Evolutionary conservation across 2,329 filamentous ascomycete species (phyloP).

Genomic region (Geosmithia flava): DNA sequence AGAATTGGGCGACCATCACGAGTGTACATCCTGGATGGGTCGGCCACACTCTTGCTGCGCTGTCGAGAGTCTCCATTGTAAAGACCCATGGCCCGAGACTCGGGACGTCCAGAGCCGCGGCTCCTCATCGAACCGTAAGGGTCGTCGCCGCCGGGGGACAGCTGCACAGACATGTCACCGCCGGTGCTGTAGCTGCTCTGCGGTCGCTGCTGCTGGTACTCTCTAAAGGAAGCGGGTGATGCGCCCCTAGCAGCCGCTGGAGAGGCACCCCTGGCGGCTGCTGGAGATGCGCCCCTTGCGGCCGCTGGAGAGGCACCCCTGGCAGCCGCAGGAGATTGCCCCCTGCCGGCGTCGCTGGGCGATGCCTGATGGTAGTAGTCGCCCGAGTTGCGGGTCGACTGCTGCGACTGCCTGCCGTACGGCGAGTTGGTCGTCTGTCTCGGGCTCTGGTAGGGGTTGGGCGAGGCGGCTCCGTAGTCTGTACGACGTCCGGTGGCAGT

Average conservation of each 20-base stretch:
- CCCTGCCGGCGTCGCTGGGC: background rate
- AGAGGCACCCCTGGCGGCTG: background rate
- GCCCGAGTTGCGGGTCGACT: constrained; percentile 1
- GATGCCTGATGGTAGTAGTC: constrained; percentile 3
- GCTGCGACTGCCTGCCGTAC: constrained; percentile 8
- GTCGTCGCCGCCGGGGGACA: constrained; percentile 44
- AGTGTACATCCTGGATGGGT: constrained; percentile 69
- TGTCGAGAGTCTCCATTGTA: constrained; percentile 41
- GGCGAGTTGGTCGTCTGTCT: constrained; percentile 17
- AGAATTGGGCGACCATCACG: constrained; percentile 77
- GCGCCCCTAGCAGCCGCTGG: background rate
- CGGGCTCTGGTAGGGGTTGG: background rate
- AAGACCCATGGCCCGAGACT: constrained; percentile 39
- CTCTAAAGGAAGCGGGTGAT: constrained; percentile 2
- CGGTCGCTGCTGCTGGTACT: constrained; percentile 25
- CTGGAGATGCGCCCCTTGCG: background rate
- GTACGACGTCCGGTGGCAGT: constrained; percentile 30
- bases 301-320: background rate
- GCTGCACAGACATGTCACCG: constrained; percentile 55
- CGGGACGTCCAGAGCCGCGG: constrained; percentile 33
- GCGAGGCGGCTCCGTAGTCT: constrained; percentile 36
- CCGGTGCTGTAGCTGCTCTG: constrained; percentile 33
- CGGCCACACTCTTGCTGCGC: constrained; percentile 77
- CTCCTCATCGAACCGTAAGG: constrained; percentile 45
- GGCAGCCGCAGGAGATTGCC: background rate